Evolutionary conservation across 352 stramenopile genomes (phyloP), one percentile per base, ranked within the genome.

Genomic region (Pythium brassicae): DNA sequence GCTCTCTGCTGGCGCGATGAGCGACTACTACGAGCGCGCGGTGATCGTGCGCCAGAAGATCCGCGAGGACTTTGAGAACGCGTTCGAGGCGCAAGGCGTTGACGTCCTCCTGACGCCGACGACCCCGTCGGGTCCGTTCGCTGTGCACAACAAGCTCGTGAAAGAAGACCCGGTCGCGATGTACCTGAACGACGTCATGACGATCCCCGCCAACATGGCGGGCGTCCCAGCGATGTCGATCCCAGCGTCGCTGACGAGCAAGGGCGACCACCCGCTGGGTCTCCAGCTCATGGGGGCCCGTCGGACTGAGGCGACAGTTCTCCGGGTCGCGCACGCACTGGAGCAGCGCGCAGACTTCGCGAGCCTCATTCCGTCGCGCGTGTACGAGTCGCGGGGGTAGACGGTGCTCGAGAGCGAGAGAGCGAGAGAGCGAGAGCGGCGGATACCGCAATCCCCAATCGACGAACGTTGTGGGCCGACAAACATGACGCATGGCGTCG

Each of bases 131-230:
- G 79, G 83, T 7, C 85, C 89, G 3, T 95, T 95, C 54, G 59
- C 67, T 19, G 45, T 93, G 7, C 60, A 81, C 40, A 77, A 74
- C 62, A 74, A 78, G 26, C 72, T 81, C 49, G 57, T 65, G 12
- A 72, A 78, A 48, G 77, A 81, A 23, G 85, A 95, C 45, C 86
- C 84, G 0, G 76, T 96, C 14, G 72, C 62, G 10, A 91, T 93
- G 79, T 97, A 96, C 57, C 62, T 96, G 44, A 97, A 96, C 62
- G 92, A 98, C 57, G 84, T 97, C 23, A 95, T 97, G 74, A 98
- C 90, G 3, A 87, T 97, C 23, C 86, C 89, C 10, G 82, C 85
- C 3, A 97, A 87, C 55, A 76, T 97, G 52, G 90, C 90, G 0
- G 86, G 90, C 8, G 50, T 97, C 2, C 91, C 91, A 23, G 74